A percentile compares a stretch with the other conserved stretches of the same genome.
These are phyloP conservation scores for Leptoxyphium fumago DNA, from an alignment of 2,329 filamentous ascomycete genomes.

Conservation along the genomic window DNA sequence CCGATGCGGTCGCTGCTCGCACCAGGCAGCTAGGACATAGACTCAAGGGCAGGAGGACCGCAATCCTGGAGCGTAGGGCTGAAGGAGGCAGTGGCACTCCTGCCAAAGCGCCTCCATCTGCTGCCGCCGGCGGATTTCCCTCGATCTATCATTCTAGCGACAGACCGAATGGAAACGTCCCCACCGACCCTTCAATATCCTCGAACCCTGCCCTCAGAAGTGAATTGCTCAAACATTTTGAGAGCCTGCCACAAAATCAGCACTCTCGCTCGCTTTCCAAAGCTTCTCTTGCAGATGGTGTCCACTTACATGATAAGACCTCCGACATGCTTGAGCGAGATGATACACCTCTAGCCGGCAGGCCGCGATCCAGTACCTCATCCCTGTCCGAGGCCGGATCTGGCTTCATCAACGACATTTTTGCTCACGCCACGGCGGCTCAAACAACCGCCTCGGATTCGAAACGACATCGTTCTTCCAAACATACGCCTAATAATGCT, in stretches of 20 bases:
- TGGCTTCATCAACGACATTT: neutral
- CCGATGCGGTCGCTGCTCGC: slow-evolving; percentile 55
- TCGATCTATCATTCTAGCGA: slow-evolving; percentile 28
- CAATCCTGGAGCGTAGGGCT: slow-evolving; percentile 52
- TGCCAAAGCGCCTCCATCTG: slow-evolving; percentile 18
- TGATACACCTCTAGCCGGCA: neutral
- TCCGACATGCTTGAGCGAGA: neutral
- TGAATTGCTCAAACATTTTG: slow-evolving; percentile 49
- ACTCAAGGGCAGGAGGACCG: slow-evolving; percentile 57
- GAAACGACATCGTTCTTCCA: slow-evolving; percentile 4
- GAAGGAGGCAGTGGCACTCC: slow-evolving; percentile 22
- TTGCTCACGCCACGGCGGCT: slow-evolving; percentile 11
- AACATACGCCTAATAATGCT: slow-evolving; percentile 5
- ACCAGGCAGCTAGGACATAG: slow-evolving; percentile 71
- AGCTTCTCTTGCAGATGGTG: neutral
- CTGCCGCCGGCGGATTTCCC: slow-evolving; percentile 33
- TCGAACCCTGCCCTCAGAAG: slow-evolving; percentile 41
- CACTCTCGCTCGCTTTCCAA: slow-evolving; percentile 2
- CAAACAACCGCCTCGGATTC: slow-evolving; percentile 9
- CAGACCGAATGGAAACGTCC: slow-evolving; percentile 24
- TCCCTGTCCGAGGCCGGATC: slow-evolving; percentile 11
- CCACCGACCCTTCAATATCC: slow-evolving; percentile 1
- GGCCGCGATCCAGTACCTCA: slow-evolving; percentile 1
- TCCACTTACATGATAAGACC: neutral
- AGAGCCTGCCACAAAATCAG: slow-evolving; percentile 41